Conservation (phyloP, 257 asterid species). For the Petrea volubilis region DNA sequence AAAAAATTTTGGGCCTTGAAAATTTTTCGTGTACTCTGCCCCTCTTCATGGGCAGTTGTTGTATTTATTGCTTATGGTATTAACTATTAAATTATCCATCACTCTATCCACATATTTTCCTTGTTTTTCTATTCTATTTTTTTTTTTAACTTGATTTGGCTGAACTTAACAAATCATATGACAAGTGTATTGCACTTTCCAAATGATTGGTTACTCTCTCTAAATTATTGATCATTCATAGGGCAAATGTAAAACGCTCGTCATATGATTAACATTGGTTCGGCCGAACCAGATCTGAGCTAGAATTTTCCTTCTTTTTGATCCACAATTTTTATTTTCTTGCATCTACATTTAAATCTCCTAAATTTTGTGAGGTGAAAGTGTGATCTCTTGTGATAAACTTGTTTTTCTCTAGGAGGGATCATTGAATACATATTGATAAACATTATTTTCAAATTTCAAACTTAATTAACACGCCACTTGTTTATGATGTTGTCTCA, state of each 20-base stretch:
- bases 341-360: background rate
- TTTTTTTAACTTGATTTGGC: background rate
- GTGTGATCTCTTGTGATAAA: background rate
- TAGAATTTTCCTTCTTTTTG: no score
- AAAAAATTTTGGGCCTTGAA: slow-evolving; percentile 1
- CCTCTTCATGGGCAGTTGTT: slow-evolving; percentile 1
- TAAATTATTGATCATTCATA: no score
- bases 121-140: background rate
- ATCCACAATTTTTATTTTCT: no score
- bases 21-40: slow-evolving; percentile 12
- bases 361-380: background rate
- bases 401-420: background rate
- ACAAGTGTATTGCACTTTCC: no score
- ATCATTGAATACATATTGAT: no score
- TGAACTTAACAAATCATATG: no score
- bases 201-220: no score
- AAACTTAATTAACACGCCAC: background rate
- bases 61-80: slow-evolving; percentile 15
- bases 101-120: background rate
- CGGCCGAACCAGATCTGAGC: no score
- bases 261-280: no score
- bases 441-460: background rate
- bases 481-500: no score
- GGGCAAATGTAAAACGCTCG: no score
- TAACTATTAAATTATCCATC: background rate